Evolutionary conservation across 495 filamentous ascomycete genomes (phyloP), one percentile per base, ranked within the genome.

Genomic region (Halenospora varia): DNA sequence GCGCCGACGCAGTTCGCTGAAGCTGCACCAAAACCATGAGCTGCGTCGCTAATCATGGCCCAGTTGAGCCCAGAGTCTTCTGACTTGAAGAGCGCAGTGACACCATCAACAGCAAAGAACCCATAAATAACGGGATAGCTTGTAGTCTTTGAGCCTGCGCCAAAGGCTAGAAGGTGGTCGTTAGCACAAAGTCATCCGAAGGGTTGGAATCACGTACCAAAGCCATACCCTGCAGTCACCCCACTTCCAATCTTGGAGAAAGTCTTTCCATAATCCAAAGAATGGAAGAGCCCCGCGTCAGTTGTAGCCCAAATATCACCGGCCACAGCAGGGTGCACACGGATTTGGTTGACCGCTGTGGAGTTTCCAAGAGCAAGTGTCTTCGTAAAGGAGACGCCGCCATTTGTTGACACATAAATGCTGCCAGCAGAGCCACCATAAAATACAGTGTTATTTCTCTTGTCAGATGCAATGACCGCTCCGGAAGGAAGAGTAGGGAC

Each of bases 291-390:
- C 23, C 81, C 82, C 1, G 44, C 63, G 39, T 80, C 69, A n/a
- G 79, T 82, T 42, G 75, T 77, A 13, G 75, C 74, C 72, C 71
- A 82, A 17, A 84, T 66, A 55, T 82, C 76, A 26, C 81, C 81
- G 0, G 77, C 71, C 3, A 68, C 65, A 18, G 66, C 66, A 17
- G 79, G 80, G 55, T 82, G 74, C 1, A 75, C 75, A 9, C 63
- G 70, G n/a, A 83, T 75, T 29, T 76, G 75, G 22, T 73, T 72
- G 51, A 79, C 70, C 0, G 70, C 59, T 10, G 66, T 71, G 15
- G 71, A 66, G 51, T 67, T 65, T n/a, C 63, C 65, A n/a, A 78
- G 55, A 2, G 67, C 54, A 0, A 64, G 69, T 0, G 65, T 64
- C 15, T 65, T 51, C 11, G 70, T 60, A 56, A 84, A 83, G 10